Evolutionary conservation across 192 early-diverging fungal genomes (phyloP), one percentile per base, ranked within the genome.

Genomic region (Coemansia sp.): DNA sequence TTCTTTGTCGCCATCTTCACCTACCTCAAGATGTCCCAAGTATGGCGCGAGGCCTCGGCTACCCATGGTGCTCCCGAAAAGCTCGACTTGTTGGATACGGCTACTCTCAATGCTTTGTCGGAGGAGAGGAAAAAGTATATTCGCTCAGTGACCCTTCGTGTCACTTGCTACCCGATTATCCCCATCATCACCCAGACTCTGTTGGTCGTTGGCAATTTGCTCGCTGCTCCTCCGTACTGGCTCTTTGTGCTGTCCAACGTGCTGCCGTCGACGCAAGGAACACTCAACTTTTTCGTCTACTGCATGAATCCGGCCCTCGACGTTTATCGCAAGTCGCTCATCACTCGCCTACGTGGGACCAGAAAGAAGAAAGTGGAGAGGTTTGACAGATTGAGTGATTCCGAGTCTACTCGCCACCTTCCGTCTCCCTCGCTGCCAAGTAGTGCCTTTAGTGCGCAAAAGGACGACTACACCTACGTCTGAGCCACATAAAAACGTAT

Each of bases 161-260:
- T 67, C 13, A 60, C 65, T 23, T 67, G 56, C 57, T 67, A 67
- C 45, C 65, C 65, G 65, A 28, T 67, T 47, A 67, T 67, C 35
- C 65, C 65, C 12, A 56, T 67, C 36, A 20, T 67, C 2, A 67
- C 65, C 6, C 56, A 50, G 34, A 31, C 35, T 21, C 31, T 55
- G 42, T 18, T 60, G 23, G 57, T 67, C 28, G 33, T 52, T 11
- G 26, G 43, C 34, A 60, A 59, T 14, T 11, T 67, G 43, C 45
- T 60, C 33, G 18, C 35, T 6, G 35, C 33, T 12, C 56, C 65
- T 18, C 65, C 65, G 34, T 60, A 42, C 58, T 67, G 65, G 65
- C 57, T 67, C 57, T 59, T 36, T 60, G 65, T 67, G 41, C 43
- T 67, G 42, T 20, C 42, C 34, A 60, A 67, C 34, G 12, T 67